These are phyloP conservation scores for Kitagawia praeruptora DNA, from an alignment of 129 eudicot genomes.

Conservation along the genomic window DNA sequence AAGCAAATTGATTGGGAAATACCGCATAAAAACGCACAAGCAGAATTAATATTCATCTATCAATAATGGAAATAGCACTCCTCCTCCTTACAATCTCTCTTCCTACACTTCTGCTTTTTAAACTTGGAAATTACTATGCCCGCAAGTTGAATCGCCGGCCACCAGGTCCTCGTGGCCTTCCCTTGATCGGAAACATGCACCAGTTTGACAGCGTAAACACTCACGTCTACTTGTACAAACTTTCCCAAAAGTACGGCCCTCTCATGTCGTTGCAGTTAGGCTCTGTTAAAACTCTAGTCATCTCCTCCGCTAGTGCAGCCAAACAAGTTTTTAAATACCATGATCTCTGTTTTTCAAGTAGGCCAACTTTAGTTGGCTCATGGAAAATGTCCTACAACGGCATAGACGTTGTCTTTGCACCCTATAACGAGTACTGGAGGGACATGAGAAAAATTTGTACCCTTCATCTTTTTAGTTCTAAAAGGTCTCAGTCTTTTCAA, in stretches of 20 bases:
- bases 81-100: not conserved
- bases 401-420: not conserved
- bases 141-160: not conserved
- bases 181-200: not conserved
- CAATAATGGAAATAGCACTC: not conserved
- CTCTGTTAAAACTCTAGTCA: not conserved
- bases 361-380: not conserved
- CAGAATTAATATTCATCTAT: too few relatives aligned
- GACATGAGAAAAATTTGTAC: not conserved
- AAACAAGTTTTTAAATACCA: not conserved
- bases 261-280: not conserved
- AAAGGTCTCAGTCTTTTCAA: constrained; percentile 1
- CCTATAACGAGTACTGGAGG: not conserved
- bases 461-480: not conserved
- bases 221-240: not conserved
- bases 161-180: not conserved
- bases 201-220: not conserved
- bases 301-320: not conserved
- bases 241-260: not conserved
- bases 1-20: too few relatives aligned
- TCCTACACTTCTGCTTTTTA: not conserved
- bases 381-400: not conserved
- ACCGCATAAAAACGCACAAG: too few relatives aligned
- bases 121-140: not conserved
- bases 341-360: not conserved